Conservation (phyloP, 2,329 filamentous ascomycete species). For the Septoria linicola region DNA sequence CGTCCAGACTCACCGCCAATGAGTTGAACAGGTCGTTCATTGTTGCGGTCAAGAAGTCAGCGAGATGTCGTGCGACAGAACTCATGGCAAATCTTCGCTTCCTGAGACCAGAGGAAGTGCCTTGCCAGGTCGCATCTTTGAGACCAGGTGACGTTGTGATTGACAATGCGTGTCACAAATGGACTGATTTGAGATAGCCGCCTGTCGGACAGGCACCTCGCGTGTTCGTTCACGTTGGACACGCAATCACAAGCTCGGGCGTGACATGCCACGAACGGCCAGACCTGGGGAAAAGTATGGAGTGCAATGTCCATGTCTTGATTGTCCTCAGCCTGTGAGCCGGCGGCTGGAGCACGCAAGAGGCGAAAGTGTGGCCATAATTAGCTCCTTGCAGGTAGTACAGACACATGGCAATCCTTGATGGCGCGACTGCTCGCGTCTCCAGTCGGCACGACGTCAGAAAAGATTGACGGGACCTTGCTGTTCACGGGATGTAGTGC, state of each 20-base stretch:
- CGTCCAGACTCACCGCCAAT: conserved; percentile 8
- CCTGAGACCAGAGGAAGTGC: conserved; percentile 1
- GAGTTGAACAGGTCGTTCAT: conserved; percentile 2
- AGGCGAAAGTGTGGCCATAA: not conserved
- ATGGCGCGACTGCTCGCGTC: conserved; percentile 5
- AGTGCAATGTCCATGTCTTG: not conserved
- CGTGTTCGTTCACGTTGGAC: not conserved
- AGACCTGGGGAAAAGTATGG: not conserved
- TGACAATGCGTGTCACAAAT: not conserved
- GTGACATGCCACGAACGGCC: not conserved
- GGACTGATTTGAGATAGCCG: not conserved
- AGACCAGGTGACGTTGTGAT: not conserved
- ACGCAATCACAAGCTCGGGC: not conserved
- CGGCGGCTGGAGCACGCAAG: not conserved
- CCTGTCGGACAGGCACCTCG: not conserved
- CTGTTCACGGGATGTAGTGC: not conserved
- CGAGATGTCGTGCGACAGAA: not conserved
- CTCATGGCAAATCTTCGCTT: conserved; percentile 2
- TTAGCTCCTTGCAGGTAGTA: conserved; percentile 6
- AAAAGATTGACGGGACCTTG: not conserved
- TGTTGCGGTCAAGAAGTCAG: not conserved
- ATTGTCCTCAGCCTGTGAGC: not conserved
- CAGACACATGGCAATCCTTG: conserved; percentile 9
- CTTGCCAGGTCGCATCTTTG: not conserved
- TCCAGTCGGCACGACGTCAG: not conserved